Conservation (phyloP, 2,329 filamentous ascomycete species). For the Orbilia javanica region DNA sequence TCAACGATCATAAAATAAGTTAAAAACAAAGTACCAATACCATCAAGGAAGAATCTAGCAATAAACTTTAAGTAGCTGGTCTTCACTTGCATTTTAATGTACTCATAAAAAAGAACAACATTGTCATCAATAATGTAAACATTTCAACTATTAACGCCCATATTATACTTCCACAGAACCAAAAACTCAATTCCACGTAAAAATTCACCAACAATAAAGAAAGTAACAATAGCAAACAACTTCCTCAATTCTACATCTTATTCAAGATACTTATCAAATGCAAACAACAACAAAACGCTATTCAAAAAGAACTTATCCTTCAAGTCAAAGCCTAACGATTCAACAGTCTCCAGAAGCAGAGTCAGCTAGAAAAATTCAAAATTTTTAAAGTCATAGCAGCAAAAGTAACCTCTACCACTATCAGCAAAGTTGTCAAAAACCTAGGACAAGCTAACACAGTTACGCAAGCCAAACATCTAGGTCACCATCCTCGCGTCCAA, state of each 20-base stretch:
- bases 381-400: neutral
- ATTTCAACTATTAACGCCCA: neutral
- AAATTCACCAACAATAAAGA: neutral
- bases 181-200: conserved; percentile 6
- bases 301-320: neutral
- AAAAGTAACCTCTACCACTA: neutral
- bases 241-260: neutral
- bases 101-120: neutral
- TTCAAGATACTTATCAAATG: neutral
- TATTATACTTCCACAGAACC: neutral
- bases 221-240: neutral
- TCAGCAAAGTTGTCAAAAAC: neutral
- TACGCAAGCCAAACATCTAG: neutral
- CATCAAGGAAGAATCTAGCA: neutral
- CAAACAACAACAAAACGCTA: neutral
- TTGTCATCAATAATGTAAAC: conserved; percentile 11
- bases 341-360: neutral
- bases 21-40: neutral
- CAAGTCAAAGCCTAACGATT: neutral
- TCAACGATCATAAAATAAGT: conserved; percentile 12
- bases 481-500: neutral
- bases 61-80: neutral
- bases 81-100: conserved; percentile 13
- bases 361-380: neutral
- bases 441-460: neutral